These are phyloP conservation scores for Nelumbo lutea DNA, from an alignment of 164 flowering plant species.

Conservation along the genomic window DNA sequence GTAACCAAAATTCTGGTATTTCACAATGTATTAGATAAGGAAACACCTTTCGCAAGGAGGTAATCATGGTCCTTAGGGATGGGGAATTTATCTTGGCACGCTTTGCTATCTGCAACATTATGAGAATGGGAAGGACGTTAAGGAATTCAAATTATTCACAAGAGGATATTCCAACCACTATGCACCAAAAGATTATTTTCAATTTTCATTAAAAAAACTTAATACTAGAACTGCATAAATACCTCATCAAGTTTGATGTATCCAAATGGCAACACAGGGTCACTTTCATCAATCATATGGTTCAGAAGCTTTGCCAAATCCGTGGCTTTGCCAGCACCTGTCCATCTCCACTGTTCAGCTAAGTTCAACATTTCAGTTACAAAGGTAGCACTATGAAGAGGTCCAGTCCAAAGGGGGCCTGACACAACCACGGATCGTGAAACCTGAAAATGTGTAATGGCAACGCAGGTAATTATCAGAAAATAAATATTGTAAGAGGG, in stretches of 20 bases:
- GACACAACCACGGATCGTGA: conserved; percentile 58
- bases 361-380: conserved; percentile 56
- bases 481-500: neutral
- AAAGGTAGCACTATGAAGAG: conserved; percentile 55
- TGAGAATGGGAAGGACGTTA: neutral
- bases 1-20: neutral
- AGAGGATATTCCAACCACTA: neutral
- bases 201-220: neutral
- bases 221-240: neutral
- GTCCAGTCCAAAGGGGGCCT: conserved; percentile 99
- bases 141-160: neutral
- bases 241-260: conserved; percentile 89
- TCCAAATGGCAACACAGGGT: conserved; percentile 72
- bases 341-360: conserved; percentile 73
- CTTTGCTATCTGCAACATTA: conserved; percentile 51
- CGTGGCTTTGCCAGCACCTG: conserved; percentile 26
- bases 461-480: neutral
- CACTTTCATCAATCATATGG: conserved; percentile 71
- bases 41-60: conserved; percentile 48
- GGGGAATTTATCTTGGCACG: conserved; percentile 82
- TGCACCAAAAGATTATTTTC: neutral
- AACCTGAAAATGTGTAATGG: conserved; percentile 31
- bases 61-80: conserved; percentile 47
- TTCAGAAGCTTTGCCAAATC: conserved; percentile 61
- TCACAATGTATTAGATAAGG: neutral